Evolutionary conservation across 768 basidiomycete genomes (phyloP).

Genomic region (Tulasnella sp.): DNA sequence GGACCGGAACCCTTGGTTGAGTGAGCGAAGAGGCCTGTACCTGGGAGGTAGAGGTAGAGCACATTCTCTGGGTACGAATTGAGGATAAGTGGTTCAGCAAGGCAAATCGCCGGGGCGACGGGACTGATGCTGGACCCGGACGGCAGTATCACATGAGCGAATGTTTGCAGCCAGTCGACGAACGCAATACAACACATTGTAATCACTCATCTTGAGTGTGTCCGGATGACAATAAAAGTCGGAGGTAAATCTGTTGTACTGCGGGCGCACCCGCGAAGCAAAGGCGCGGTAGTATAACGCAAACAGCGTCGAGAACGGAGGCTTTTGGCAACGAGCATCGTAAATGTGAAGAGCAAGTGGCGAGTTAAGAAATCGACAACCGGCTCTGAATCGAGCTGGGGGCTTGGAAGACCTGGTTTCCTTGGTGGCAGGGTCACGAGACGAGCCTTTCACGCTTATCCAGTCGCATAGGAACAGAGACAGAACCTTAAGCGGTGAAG

Average conservation of each 20-base stretch:
- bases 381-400: not conserved
- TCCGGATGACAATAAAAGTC: not conserved
- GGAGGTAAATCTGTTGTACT: not conserved
- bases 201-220: not conserved
- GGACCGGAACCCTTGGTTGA: not conserved
- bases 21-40: not conserved
- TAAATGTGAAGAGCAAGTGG: not conserved
- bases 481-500: not conserved
- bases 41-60: not conserved
- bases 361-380: not conserved
- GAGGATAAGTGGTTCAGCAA: not conserved
- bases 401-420: not conserved
- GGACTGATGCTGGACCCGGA: no score
- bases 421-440: constrained; percentile 10
- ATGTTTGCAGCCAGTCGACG: not conserved
- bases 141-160: no score
- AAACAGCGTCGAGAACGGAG: not conserved
- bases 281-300: not conserved
- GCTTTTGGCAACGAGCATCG: not conserved
- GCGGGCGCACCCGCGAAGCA: not conserved
- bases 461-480: not conserved
- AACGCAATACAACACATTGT: not conserved
- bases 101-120: not conserved
- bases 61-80: not conserved
- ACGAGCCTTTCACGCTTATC: not conserved